These are phyloP conservation scores for Nicotiana knightiana DNA, from an alignment of 257 asterid species.

Conservation along the genomic window DNA sequence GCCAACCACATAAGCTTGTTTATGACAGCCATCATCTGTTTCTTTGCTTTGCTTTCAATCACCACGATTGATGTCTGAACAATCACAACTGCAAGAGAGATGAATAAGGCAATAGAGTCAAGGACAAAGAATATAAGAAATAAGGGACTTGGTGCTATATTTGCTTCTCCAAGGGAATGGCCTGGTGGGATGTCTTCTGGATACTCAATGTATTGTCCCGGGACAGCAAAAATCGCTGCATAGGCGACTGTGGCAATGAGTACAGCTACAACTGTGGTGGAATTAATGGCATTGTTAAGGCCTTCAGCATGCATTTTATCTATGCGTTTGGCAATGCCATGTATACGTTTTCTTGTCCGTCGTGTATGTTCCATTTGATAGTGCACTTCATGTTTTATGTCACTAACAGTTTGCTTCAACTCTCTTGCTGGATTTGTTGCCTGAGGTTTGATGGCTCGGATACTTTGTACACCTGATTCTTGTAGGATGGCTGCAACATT, in stretches of 20 bases:
- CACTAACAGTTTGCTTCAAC: constrained; percentile 40
- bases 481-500: constrained; percentile 18
- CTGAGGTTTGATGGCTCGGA: constrained; percentile 22
- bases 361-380: constrained; percentile 35
- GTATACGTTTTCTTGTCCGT: constrained; percentile 35
- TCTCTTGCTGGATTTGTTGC: constrained; percentile 32
- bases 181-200: constrained; percentile 29
- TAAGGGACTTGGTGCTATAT: constrained; percentile 29
- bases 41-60: constrained; percentile 48
- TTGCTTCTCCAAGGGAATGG: constrained; percentile 43
- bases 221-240: constrained; percentile 46
- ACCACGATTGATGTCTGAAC: constrained; percentile 48
- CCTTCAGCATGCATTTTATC: constrained; percentile 43
- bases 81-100: constrained; percentile 47
- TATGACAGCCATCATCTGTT: constrained; percentile 51
- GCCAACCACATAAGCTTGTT: constrained; percentile 57
- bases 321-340: constrained; percentile 37
- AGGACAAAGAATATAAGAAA: constrained; percentile 38
- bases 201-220: constrained; percentile 41
- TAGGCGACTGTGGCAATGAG: constrained; percentile 47
- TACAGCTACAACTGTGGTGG: constrained; percentile 43
- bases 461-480: constrained; percentile 25
- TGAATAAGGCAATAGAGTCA: constrained; percentile 43
- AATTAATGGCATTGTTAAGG: constrained; percentile 43
- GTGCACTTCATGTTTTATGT: constrained; percentile 44